A percentile compares a stretch with the other conserved stretches of the same genome.
phyloP scores from a whole-genome alignment of 2,329 filamentous ascomycete genomes.

The Cyphellophora europaea region DNA sequence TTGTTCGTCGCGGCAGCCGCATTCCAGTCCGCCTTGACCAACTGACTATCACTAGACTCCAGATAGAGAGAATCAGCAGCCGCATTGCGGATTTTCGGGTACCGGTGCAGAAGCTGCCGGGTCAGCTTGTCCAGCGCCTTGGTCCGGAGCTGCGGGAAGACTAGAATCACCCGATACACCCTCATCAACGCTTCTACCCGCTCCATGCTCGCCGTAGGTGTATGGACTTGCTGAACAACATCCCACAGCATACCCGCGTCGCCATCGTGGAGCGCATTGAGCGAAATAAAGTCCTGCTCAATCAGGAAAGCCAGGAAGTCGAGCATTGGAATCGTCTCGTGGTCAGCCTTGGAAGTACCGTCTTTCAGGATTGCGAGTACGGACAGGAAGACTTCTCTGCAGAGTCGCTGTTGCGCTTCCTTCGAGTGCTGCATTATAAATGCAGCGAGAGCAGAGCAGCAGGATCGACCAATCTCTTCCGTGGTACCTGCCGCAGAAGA shows the following conservation, averaged over 20 bases:
- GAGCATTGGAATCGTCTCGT: constrained; percentile 64
- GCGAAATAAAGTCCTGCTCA: constrained; percentile 41
- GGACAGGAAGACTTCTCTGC: too few species aligned
- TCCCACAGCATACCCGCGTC: constrained; percentile 45
- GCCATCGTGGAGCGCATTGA: background rate
- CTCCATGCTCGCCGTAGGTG: constrained; percentile 71
- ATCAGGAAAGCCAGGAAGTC: constrained; percentile 71
- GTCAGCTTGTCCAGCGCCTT: constrained; percentile 15
- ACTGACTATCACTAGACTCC: constrained; percentile 8
- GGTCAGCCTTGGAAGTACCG: constrained; percentile 50
- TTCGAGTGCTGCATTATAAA: constrained; percentile 10
- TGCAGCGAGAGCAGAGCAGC: constrained; percentile 31
- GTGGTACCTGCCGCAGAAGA: constrained; percentile 35
- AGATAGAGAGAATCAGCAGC: constrained; percentile 18
- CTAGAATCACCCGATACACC: constrained; percentile 49
- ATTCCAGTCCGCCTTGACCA: constrained; percentile 17
- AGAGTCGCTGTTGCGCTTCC: constrained; percentile 3
- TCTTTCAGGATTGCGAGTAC: constrained; percentile 45
- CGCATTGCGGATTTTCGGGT: constrained; percentile 16
- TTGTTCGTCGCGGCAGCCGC: constrained; percentile 10
- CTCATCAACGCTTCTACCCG: constrained; percentile 74
- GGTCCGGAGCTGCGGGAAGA: constrained; percentile 4
- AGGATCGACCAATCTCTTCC: constrained; percentile 33
- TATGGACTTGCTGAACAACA: constrained; percentile 67
- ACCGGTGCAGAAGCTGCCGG: constrained; percentile 16